These are phyloP conservation scores for Hypoxylon sp. DNA, from an alignment of 2,329 filamentous ascomycete species.

Conservation along the genomic window DNA sequence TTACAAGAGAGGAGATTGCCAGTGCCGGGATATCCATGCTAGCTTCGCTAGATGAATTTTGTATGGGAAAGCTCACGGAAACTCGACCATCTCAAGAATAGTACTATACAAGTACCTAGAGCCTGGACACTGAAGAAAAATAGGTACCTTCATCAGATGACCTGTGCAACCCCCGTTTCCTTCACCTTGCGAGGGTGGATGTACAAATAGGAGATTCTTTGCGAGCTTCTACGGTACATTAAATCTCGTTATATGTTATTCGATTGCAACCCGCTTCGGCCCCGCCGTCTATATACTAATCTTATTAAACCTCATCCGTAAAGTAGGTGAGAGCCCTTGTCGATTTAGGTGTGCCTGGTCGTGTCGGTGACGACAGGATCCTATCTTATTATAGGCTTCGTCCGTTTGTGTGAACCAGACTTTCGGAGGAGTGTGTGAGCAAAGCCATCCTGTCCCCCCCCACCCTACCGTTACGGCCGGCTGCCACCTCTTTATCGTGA, in stretches of 20 bases:
- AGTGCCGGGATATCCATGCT: conserved; percentile 38
- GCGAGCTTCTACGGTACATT: conserved; percentile 37
- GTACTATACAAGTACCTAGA: conserved; percentile 11
- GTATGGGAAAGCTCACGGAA: conserved; percentile 25
- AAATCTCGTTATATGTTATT: conserved; percentile 31
- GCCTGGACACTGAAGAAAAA: neutral
- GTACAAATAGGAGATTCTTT: conserved; percentile 28
- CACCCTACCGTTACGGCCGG: conserved; percentile 33
- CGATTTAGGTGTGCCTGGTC: conserved; percentile 35
- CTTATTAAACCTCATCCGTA: conserved; percentile 39
- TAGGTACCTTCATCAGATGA: conserved; percentile 23
- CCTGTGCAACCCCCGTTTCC: conserved; percentile 13
- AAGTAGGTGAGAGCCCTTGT: conserved; percentile 41
- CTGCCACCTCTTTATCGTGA: conserved; percentile 34
- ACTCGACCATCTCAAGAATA: conserved; percentile 24
- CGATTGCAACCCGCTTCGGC: conserved; percentile 15
- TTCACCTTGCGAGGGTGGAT: conserved; percentile 14
- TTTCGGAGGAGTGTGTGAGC: conserved; percentile 26
- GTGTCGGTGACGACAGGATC: conserved; percentile 41
- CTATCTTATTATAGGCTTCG: conserved; percentile 39
- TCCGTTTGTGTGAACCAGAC: conserved; percentile 34
- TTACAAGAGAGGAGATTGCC: conserved; percentile 44
- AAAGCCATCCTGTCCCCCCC: conserved; percentile 37
- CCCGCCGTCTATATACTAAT: conserved; percentile 30
- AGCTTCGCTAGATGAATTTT: conserved; percentile 30